Evolutionary conservation across 1,284 basidiomycete genomes (phyloP).

Genomic region (Trichosporon sp.): DNA sequence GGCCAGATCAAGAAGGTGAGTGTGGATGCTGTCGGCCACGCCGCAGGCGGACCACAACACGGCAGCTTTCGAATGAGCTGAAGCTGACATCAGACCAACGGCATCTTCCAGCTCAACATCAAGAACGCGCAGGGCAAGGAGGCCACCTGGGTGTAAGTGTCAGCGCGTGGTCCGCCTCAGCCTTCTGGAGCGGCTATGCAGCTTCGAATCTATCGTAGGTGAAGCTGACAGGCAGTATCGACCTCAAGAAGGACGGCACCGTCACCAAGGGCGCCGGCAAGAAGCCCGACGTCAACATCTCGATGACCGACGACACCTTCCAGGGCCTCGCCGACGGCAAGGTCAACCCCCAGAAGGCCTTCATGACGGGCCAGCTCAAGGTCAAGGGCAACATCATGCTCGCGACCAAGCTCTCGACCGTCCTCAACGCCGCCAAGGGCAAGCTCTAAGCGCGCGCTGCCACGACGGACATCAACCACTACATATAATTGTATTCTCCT

Average conservation of each 20-base stretch:
- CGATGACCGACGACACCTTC: conserved; percentile 43
- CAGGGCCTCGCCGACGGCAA: conserved; percentile 47
- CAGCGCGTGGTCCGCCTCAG: background rate
- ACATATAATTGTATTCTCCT: background rate
- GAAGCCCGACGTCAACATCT: conserved; percentile 50
- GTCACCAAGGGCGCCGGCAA: conserved; percentile 74
- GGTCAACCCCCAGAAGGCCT: conserved; percentile 78
- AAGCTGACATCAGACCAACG: conserved; percentile 63
- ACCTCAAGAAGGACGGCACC: conserved; percentile 82
- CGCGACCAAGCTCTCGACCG: conserved; percentile 69
- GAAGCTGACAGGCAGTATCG: conserved; percentile 60
- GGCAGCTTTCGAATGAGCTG: background rate
- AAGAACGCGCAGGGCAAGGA: conserved; percentile 71
- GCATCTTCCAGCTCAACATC: conserved; percentile 82
- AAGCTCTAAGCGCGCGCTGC: conserved; percentile 28
- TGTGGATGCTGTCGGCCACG: background rate
- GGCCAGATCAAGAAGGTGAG: conserved; percentile 63
- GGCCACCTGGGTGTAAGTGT: conserved; percentile 57
- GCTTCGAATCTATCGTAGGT: conserved; percentile 10
- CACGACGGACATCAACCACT: background rate
- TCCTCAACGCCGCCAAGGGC: conserved; percentile 58
- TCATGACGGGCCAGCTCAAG: conserved; percentile 82
- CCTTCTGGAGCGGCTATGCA: background rate
- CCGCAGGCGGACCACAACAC: no score
- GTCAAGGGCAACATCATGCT: conserved; percentile 44